Percentiles rank a stretch among this genome's conserved stretches.
Evolutionary conservation across 75 land plant species (phyloP).

Genomic region (Larix kaempferi): DNA sequence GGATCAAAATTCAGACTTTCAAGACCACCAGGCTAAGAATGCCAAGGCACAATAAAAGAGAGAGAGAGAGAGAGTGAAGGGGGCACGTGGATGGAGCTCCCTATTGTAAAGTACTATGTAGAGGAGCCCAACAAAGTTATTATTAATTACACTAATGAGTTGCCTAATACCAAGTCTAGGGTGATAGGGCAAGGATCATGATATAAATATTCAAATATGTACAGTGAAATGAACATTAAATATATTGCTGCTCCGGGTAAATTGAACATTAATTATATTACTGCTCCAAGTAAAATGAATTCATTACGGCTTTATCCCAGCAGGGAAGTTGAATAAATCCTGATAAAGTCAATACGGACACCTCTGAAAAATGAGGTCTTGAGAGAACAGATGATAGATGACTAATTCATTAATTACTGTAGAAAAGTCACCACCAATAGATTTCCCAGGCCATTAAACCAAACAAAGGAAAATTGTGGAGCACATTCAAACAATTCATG

Average conservation of each 20-base stretch:
- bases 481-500: neutral
- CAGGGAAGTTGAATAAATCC: neutral
- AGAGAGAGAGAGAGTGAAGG: too few relatives aligned
- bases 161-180: neutral
- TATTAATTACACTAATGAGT: neutral
- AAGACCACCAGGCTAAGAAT: too few relatives aligned
- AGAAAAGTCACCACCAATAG: neutral
- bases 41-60: too few relatives aligned
- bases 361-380: neutral
- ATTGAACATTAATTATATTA: neutral
- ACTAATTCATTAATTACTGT: neutral
- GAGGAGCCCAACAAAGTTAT: neutral
- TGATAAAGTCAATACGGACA: neutral
- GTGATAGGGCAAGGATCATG: neutral
- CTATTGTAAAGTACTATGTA: too few relatives aligned
- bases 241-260: neutral
- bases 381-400: neutral
- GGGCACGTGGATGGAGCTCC: too few relatives aligned
- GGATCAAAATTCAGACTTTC: too few relatives aligned
- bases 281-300: neutral
- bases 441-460: neutral
- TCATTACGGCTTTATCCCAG: neutral
- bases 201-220: neutral
- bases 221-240: neutral
- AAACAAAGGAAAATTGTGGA: neutral